Base-by-base conservation (phyloP, 1,139 yeast genomes). In the Yamadazyma diddensiae region DNA sequence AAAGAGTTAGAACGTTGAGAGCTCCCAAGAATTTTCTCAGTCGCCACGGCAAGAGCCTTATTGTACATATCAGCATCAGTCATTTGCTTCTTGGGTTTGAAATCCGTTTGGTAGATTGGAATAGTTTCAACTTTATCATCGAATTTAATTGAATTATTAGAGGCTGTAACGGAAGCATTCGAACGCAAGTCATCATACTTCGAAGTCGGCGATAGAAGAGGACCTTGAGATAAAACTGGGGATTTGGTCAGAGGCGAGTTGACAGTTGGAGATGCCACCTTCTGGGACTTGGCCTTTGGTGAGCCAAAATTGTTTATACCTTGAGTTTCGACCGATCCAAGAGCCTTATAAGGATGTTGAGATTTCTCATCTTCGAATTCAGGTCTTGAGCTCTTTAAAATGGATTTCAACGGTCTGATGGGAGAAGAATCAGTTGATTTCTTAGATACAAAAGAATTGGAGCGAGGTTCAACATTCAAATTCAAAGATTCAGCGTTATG, bases 41-140 rank as follows among this genome's bases (percentile, higher is more conserved):
- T 55, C 1, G 73, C 73, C 1, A 62, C 72, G 36, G 56, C 52
- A 57, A 65, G 51, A 2, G 73, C 73, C 22, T 61, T 62, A 8
- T 57, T 56, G 39, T 65, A 67, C 28, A 61, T 35, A 13, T 49
- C 53, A 17, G 43, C 35, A 35, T 48, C 42, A 1, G 45, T 28
- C 3, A 36, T 15, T 24, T 31, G 26, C 13, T 38, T 23, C 6
- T 31, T 33, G 2, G 35, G 32, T 18, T 38, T 30, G 14, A 22
- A 32, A 13, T 37, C 33, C n/a, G 32, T 26, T 5, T 34, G 33
- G 27, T 50, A 46, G 22, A 57, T 50, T 1, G 66, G 63, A 21
- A 67, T 65, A 2, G 72, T 67, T 40, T 66, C 68, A 6, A 66
- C 69, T 6, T 52, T 55, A 11, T 64, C 66, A 30, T 55, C 55